These are phyloP conservation scores for Thinopyrum elongatum DNA, from an alignment of 176 grass and related monocot genomes.

Conservation along the genomic window DNA sequence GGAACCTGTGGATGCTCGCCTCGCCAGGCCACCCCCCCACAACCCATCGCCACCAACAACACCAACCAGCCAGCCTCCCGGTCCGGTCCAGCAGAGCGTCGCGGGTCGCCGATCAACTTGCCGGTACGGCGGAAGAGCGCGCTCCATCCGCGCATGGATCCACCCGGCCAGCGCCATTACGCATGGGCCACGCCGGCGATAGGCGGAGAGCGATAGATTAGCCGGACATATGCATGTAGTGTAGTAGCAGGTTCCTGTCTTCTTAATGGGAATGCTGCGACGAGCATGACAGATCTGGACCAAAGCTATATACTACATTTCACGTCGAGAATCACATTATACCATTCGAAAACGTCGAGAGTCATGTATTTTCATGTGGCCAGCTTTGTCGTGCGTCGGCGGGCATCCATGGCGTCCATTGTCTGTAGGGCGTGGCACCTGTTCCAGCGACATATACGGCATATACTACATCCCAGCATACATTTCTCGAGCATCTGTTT, in stretches of 20 bases:
- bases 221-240: neutral
- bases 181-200: slow-evolving; percentile 3
- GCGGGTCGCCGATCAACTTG: neutral
- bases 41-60: neutral
- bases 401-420: neutral
- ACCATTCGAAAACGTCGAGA: neutral
- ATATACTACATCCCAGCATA: neutral
- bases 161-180: neutral
- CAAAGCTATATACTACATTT: neutral
- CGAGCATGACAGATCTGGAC: neutral
- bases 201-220: neutral
- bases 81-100: neutral
- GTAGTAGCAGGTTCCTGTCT: neutral
- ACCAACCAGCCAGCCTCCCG: no score
- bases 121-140: neutral
- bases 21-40: neutral
- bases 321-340: neutral
- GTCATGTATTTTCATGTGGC: neutral
- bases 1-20: slow-evolving; percentile 30
- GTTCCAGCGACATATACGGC: neutral
- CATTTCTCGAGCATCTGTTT: neutral
- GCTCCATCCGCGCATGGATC: neutral
- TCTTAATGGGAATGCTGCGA: neutral
- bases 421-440: neutral
- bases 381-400: neutral